phyloP scores from a whole-genome alignment of 805 yeast species.

The Candida silvatica region DNA sequence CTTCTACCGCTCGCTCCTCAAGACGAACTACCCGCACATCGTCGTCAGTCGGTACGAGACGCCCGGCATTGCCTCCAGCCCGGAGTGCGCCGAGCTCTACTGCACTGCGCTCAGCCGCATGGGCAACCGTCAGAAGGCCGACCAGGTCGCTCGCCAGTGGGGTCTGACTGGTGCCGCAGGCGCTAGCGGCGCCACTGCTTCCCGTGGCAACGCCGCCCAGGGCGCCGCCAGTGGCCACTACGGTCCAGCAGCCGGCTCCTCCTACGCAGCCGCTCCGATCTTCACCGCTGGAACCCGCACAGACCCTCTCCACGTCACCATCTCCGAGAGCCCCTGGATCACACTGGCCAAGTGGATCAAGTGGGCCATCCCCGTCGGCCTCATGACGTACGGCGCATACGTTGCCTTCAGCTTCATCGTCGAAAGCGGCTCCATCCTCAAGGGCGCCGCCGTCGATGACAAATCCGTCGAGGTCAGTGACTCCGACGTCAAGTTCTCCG shows the following conservation, averaged over 20 bases:
- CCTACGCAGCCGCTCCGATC: too few species aligned
- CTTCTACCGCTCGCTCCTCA: conserved; percentile 67
- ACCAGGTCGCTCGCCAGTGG: conserved; percentile 44
- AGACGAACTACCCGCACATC: conserved; percentile 87
- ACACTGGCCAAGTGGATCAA: conserved; percentile 80
- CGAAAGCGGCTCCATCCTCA: conserved; percentile 77
- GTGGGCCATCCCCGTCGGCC: conserved; percentile 77
- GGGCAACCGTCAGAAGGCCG: conserved; percentile 77
- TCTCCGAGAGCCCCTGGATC: conserved; percentile 76
- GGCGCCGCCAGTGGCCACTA: background rate
- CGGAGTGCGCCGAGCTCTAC: conserved; percentile 73
- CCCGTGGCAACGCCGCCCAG: conserved; percentile 2
- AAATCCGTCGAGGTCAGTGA: conserved; percentile 77
- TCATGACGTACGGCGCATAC: conserved; percentile 74
- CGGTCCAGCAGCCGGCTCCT: background rate
- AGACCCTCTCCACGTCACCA: conserved; percentile 91
- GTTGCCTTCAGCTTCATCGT: conserved; percentile 70
- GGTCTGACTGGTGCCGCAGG: conserved; percentile 14
- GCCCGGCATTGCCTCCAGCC: conserved; percentile 80
- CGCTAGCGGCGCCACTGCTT: conserved; percentile 4
- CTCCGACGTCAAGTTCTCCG: conserved; percentile 81
- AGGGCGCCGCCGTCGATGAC: conserved; percentile 62
- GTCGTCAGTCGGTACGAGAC: conserved; percentile 93
- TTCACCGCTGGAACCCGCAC: conserved; percentile 57
- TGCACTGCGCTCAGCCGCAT: conserved; percentile 70